phyloP scores from a whole-genome alignment of 805 yeast species.

The Wickerhamomyces rabaulensis region DNA sequence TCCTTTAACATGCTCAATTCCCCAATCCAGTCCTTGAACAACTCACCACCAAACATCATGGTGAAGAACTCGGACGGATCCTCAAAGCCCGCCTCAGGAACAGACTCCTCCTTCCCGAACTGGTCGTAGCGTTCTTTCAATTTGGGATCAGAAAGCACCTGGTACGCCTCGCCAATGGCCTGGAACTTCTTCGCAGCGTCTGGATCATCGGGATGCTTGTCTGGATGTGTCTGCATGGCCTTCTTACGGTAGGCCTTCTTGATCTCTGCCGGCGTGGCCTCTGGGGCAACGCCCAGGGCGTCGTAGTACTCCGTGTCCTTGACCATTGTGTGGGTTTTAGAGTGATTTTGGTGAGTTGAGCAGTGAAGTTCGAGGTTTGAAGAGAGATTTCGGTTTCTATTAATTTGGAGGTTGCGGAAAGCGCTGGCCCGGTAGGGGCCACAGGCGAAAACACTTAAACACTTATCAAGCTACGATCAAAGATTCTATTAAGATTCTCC shows the following conservation, averaged over 20 bases:
- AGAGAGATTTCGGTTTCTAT: too few relatives aligned
- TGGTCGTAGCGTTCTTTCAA: conserved; percentile 74
- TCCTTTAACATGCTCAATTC: conserved; percentile 67
- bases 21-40: conserved; percentile 74
- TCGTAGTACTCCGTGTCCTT: conserved; percentile 86
- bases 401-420: neutral
- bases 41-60: conserved; percentile 79
- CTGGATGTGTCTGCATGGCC: conserved; percentile 91
- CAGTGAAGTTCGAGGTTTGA: too few relatives aligned
- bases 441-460: too few relatives aligned
- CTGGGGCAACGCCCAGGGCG: conserved; percentile 56
- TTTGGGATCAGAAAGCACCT: conserved; percentile 69
- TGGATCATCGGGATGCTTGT: conserved; percentile 93
- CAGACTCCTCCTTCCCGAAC: conserved; percentile 73
- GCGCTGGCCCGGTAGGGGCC: neutral
- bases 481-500: too few relatives aligned
- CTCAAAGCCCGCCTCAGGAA: conserved; percentile 66
- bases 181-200: conserved; percentile 86
- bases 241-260: conserved; percentile 90
- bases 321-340: conserved; percentile 12
- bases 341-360: too few relatives aligned
- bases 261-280: conserved; percentile 76
- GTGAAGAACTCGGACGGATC: conserved; percentile 87
- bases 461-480: too few relatives aligned
- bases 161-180: conserved; percentile 64